Conservation (phyloP, 352 stramenopile species). For the Chrysophaeum taylorii region DNA sequence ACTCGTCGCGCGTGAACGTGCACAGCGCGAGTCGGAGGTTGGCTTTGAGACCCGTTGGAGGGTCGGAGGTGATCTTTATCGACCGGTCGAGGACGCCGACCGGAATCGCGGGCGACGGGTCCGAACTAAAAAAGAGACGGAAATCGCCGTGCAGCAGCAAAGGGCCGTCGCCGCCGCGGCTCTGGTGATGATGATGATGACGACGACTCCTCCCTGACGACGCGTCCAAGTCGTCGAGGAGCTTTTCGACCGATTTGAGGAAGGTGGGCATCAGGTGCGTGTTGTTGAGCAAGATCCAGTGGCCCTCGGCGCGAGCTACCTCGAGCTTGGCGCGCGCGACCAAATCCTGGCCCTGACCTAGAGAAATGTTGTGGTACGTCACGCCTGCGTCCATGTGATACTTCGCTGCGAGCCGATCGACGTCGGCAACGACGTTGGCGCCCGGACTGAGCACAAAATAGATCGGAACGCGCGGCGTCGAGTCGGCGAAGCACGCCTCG, state of each 20-base stretch:
- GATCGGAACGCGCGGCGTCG: conserved; percentile 69
- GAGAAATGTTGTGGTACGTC: conserved; percentile 44
- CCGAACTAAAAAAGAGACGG: conserved; percentile 81
- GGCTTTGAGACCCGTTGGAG: conserved; percentile 64
- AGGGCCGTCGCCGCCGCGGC: conserved; percentile 40
- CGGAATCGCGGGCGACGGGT: conserved; percentile 67
- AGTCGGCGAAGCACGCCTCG: conserved; percentile 66
- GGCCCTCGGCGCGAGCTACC: conserved; percentile 54
- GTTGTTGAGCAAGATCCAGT: conserved; percentile 85
- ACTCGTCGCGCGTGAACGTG: conserved; percentile 45
- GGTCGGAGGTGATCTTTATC: conserved; percentile 76
- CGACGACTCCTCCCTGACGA: not conserved
- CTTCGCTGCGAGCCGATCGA: conserved; percentile 68
- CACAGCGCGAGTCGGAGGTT: conserved; percentile 68
- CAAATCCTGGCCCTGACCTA: conserved; percentile 75
- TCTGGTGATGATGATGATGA: too few relatives aligned
- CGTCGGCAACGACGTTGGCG: conserved; percentile 75
- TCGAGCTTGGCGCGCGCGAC: conserved; percentile 69
- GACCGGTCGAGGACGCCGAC: conserved; percentile 71
- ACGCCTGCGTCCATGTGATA: conserved; percentile 63
- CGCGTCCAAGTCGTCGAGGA: conserved; percentile 31
- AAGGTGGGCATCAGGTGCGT: conserved; percentile 77
- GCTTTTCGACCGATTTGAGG: conserved; percentile 64
- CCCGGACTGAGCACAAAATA: conserved; percentile 85
- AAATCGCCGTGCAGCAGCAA: conserved; percentile 87